Evolutionary conservation across 2,329 filamentous ascomycete genomes (phyloP), one percentile per base, ranked within the genome.

Genomic region (Sporothrix variecibatus): DNA sequence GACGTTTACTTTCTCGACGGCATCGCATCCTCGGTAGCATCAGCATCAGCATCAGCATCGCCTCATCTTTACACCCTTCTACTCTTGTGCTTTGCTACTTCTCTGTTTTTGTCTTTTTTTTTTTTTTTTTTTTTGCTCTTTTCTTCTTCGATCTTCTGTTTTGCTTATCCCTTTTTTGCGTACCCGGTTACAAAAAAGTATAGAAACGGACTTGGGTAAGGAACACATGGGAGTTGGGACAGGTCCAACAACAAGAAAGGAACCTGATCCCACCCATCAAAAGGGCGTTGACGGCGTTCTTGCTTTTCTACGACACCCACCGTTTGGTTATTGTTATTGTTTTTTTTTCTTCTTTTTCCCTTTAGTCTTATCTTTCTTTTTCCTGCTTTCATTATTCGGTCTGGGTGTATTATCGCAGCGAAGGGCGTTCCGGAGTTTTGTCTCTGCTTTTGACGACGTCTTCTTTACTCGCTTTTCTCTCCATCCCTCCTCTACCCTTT

Each of bases 381-480:
- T 31, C 17, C 28, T 53, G 31, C 65, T 26, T 12, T 64, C 58
- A 2, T 49, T 15, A 40, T 51, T 67, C 31, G 38, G 38, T 20
- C 15, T 67, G 62, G 38, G 38, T 53, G 49, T 51, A 31, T 65
- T 49, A 53, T 58, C 38, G 62, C 68, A 72, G 73, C 68, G 73
- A 62, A 40, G 49, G 73, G 73, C 56, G 73, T 38, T 58, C n/a
- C 26, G 73, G 73, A 43, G 73, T 74, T 71, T 58, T 62, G 34
- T 62, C 31, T 71, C n/a, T 70, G 3, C 20, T 70, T 34, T 40
- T 58, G 38, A 67, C 62, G 62, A 67, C 62, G 62, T 67, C 38
- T 28, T 28, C n/a, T 23, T 28, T 46, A 17, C n/a, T 46, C 34
- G 28, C 46, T 26, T n/a, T 46, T 20, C 62, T 20, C 65, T 23